A percentile compares a stretch with the other conserved stretches of the same genome.
phyloP scores from a whole-genome alignment of 345 rosid genomes.

The Alliaria petiolata region DNA sequence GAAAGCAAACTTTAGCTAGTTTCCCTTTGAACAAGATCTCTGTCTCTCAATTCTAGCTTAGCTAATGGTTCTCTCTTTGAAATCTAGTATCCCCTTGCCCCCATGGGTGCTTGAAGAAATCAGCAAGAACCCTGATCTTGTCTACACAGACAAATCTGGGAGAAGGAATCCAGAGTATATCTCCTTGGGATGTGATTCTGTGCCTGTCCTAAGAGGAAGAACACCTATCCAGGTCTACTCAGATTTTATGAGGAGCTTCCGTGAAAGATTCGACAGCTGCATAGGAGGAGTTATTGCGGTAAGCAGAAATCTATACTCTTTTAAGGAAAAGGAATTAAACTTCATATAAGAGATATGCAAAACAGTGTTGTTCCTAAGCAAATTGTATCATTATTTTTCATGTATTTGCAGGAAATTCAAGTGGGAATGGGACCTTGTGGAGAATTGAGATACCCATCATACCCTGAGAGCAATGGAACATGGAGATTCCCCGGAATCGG shows the following conservation, averaged over 20 bases:
- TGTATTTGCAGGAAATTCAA: slow-evolving; percentile 76
- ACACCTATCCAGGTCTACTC: slow-evolving; percentile 90
- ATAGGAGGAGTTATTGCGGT: slow-evolving; percentile 77
- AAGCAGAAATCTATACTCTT: slow-evolving; percentile 28
- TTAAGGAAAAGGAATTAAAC: background rate
- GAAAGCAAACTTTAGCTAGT: background rate
- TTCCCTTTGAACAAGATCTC: background rate
- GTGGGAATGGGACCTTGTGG: slow-evolving; percentile 99
- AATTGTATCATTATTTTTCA: background rate
- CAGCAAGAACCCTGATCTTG: slow-evolving; percentile 84
- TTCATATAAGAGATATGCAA: background rate
- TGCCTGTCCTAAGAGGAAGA: slow-evolving; percentile 81
- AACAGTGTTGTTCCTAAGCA: background rate
- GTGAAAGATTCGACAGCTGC: slow-evolving; percentile 59
- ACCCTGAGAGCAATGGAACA: slow-evolving; percentile 92
- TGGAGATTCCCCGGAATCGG: slow-evolving; percentile 97
- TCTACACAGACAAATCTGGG: slow-evolving; percentile 88
- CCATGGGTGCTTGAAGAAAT: slow-evolving; percentile 98
- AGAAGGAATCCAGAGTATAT: slow-evolving; percentile 90
- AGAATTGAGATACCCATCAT: slow-evolving; percentile 86
- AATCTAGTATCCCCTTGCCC: slow-evolving; percentile 78
- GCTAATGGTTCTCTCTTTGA: slow-evolving; percentile 15
- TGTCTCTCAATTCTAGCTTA: slow-evolving; percentile 8
- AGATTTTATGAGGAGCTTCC: slow-evolving; percentile 95
- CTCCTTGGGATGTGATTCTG: slow-evolving; percentile 82